Evolutionary conservation across 345 rosid genomes (phyloP).

Genomic region (Pistacia vera): DNA sequence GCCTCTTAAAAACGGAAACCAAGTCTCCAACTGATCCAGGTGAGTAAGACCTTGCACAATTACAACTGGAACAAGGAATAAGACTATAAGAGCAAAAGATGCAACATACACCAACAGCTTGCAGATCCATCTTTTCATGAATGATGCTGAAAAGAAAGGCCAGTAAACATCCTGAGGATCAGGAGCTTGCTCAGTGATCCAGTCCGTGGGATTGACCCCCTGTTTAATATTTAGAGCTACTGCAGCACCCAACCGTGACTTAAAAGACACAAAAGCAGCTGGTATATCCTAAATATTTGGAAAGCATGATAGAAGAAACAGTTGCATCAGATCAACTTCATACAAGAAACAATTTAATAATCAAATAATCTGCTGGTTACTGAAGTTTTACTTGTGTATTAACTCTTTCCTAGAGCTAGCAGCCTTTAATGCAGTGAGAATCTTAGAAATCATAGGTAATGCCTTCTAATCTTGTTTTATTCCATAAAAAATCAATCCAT

Average conservation of each 20-base stretch:
- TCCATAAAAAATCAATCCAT: neutral
- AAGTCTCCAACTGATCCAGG: constrained; percentile 72
- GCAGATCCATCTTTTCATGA: constrained; percentile 72
- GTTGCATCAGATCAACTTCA: constrained; percentile 15
- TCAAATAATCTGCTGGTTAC: neutral
- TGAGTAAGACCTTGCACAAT: constrained; percentile 93
- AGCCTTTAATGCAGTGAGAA: neutral
- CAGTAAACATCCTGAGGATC: constrained; percentile 85
- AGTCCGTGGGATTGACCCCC: constrained; percentile 77
- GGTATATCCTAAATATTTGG: constrained; percentile 67
- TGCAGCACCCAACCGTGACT: constrained; percentile 78
- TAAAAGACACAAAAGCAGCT: constrained; percentile 92
- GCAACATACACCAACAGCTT: constrained; percentile 57
- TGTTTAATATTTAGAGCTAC: constrained; percentile 75
- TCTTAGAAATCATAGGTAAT: neutral
- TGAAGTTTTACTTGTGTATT: neutral
- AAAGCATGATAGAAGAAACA: constrained; percentile 15
- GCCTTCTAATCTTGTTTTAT: neutral
- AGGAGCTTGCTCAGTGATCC: constrained; percentile 92
- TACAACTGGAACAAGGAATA: constrained; percentile 76
- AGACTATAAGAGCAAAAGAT: constrained; percentile 54
- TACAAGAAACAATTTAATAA: neutral
- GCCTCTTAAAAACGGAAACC: constrained; percentile 76
- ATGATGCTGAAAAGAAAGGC: constrained; percentile 88
- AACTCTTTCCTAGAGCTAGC: constrained; percentile 8